Conservation (phyloP, 2,329 filamentous ascomycete genomes). For the Colletotrichum chrysophilum region DNA sequence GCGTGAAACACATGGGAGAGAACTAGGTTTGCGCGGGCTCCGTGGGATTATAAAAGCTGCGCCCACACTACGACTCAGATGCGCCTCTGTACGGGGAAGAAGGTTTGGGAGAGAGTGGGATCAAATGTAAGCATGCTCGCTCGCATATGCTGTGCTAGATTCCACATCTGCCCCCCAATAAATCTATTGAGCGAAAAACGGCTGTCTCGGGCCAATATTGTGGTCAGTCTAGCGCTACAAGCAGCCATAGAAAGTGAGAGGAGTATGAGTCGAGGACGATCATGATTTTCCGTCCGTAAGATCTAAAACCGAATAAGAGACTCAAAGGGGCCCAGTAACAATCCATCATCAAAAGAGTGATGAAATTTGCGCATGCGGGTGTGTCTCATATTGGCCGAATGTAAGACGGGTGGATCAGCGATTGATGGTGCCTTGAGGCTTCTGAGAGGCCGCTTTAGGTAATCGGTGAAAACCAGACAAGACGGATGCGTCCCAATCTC, state of each 20-base stretch:
- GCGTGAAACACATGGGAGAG: not conserved
- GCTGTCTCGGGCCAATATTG: not conserved
- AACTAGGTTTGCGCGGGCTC: not conserved
- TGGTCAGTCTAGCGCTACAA: no score
- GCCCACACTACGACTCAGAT: not conserved
- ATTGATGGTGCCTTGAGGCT: not conserved
- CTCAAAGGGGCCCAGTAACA: not conserved
- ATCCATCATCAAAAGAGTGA: not conserved
- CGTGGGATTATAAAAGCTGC: not conserved
- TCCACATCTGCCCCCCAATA: not conserved
- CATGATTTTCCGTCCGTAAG: not conserved
- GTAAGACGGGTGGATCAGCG: not conserved
- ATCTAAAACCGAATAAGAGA: not conserved
- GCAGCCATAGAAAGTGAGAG: not conserved
- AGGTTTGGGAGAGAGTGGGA: not conserved
- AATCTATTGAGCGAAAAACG: not conserved
- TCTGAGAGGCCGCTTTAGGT: not conserved
- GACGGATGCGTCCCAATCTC: not conserved
- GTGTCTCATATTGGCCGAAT: not conserved
- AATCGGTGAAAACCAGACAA: not conserved
- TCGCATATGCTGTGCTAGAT: not conserved
- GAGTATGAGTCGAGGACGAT: not conserved
- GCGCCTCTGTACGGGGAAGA: not conserved
- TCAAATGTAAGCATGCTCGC: no score
- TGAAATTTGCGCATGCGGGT: not conserved